Evolutionary conservation across 306 rosid genomes (phyloP), one percentile per base, ranked within the genome.

Genomic region (Cucumis hystrix): DNA sequence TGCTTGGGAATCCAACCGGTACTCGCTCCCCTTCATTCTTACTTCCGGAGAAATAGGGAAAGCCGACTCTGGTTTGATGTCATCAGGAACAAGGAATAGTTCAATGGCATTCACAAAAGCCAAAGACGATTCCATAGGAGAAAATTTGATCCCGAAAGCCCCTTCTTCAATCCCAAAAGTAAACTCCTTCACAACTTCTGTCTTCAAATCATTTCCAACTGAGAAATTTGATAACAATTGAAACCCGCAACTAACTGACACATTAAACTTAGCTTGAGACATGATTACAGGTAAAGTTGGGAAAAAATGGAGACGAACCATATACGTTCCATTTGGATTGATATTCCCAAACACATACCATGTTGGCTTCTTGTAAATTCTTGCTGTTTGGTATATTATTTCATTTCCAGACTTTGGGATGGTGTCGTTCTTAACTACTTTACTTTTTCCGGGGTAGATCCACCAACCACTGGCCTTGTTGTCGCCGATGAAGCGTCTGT

Each of bases 91-190:
- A 25, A 20, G 21, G 21, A 78, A 52, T 30, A 78, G 8, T 78
- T 67, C 81, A 23, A 78, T 78, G 5, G 81, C 76, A 13, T 78
- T 78, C 3, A 78, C 76, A n/a, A 78, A 66, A 54, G 81, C 81
- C 63, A 78, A 6, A 66, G 81, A 37, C 2, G 76, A 66, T 3
- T 49, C 35, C 3, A n/a, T 6, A 30, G 80, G 80, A 5, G 41
- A 30, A 51, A 77, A 77, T 39, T 10, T 10, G 30, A 77, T 8
- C 37, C 80, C 80, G 28, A 77, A 77, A 5, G 11, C 5, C 55
- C 74, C 62, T 17, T 4, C 6, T 16, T 30, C 8, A 39, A 77
- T 6, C 12, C 17, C 51, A 9, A 77, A 55, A 67, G 47, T 3
- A 39, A 78, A 78, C 43, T 78, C 81, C 21, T 54, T 6, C 8